A percentile compares a stretch with the other conserved stretches of the same genome.
phyloP scores from a whole-genome alignment of 2,329 filamentous ascomycete genomes.

The Hawksworthiomyces lignivorus region DNA sequence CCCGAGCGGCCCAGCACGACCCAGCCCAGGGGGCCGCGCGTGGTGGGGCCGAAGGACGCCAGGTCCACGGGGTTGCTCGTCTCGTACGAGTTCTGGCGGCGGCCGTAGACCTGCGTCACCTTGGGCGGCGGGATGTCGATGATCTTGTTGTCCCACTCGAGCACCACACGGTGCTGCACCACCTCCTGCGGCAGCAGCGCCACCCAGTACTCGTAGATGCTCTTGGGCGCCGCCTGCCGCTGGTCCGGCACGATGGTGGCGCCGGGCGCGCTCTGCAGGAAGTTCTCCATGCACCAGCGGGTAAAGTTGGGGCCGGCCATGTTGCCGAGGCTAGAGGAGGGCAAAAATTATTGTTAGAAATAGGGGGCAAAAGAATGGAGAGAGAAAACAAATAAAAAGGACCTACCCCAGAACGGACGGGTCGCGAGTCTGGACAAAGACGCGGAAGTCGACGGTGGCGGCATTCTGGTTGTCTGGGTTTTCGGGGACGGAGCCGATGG shows the following conservation, averaged over 20 bases:
- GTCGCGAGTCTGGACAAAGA: slow-evolving; percentile 29
- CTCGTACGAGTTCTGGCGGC: slow-evolving; percentile 13
- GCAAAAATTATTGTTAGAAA: too few relatives aligned
- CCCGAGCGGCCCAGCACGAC: slow-evolving; percentile 29
- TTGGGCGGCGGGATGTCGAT: slow-evolving; percentile 19
- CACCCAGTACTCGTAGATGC: slow-evolving; percentile 18
- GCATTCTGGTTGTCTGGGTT: slow-evolving; percentile 24
- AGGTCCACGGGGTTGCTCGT: slow-evolving; percentile 12
- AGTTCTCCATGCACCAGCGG: slow-evolving; percentile 18
- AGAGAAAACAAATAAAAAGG: not conserved
- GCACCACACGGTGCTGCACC: slow-evolving; percentile 17
- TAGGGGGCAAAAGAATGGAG: not conserved
- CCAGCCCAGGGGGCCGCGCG: slow-evolving; percentile 20
- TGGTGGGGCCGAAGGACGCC: slow-evolving; percentile 13
- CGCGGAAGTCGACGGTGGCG: slow-evolving; percentile 27
- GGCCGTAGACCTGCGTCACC: slow-evolving; percentile 14
- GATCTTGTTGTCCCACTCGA: slow-evolving; percentile 12
- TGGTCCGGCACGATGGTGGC: slow-evolving; percentile 17
- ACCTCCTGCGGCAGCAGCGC: slow-evolving; percentile 16
- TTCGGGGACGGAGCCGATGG: slow-evolving; percentile 19
- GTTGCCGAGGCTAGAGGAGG: slow-evolving; percentile 4
- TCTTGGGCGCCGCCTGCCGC: slow-evolving; percentile 15
- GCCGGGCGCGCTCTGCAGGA: slow-evolving; percentile 16
- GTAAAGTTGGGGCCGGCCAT: slow-evolving; percentile 17
- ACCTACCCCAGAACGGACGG: slow-evolving; percentile 5